Evolutionary conservation across 2,329 filamentous ascomycete genomes (phyloP), one percentile per base, ranked within the genome.

Genomic region (Metarhizium brunneum): DNA sequence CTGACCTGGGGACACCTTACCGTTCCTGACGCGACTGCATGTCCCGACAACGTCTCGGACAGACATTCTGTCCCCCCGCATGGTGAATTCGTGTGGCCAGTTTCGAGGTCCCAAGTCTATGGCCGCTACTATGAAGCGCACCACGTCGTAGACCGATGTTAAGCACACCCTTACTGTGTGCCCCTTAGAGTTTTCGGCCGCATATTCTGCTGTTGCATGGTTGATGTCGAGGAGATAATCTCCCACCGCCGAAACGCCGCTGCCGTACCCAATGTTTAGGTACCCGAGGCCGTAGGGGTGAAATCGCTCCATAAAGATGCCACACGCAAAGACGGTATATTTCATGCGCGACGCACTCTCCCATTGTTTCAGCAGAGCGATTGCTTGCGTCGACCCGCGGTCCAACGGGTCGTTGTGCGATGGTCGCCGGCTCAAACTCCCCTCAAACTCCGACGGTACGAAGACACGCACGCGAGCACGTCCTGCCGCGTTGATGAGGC

Each of bases 391-490:
- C 25, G 80, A 81, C 20, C 78, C 80, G 49, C 81, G 80, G 65
- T 89, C 84, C 29, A 88, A 71, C 2, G 82, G 77, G 56, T 87
- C 84, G 55, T 75, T 71, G 35, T 59, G 60, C 5, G 72, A 63
- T 1, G 79, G 76, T 51, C 86, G 76, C 48, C 79, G 74, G 18
- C 70, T 69, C 16, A 87, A 74, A 36, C 75, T 74, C 1, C 87
- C 87, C 70, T 90, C 86, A 62, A 90, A 91, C 62, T 90, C 87
- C 6, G 87, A 86, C 1, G 88, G 87, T 3, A 88, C 83, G 64
- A 91, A 91, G 40, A 82, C 78, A 16, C 80, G 78, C 2, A 91
- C 87, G 18, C 81, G 76, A 18, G 79, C 81, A 52, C 77, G 73
- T 16, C 84, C 80, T 1, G 87, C 86, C 2, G 87, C 87, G 61